Conservation (phyloP, 768 basidiomycete species). For the Phlebiopsis gigantea region DNA sequence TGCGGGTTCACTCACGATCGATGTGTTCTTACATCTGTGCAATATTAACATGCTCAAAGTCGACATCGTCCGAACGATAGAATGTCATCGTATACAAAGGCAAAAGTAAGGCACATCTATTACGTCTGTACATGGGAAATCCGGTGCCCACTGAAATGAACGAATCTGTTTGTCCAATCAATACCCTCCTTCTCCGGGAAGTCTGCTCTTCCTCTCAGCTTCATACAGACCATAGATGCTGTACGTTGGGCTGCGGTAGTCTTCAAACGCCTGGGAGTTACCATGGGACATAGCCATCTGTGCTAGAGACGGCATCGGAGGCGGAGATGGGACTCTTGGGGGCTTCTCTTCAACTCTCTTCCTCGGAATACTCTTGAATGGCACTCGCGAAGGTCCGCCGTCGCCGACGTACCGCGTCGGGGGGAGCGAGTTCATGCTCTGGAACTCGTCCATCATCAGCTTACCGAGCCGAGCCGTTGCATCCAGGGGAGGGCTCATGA, state of each 20-base stretch:
- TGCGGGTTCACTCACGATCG: background rate
- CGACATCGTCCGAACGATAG: too few species aligned
- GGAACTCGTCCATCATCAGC: constrained; percentile 59
- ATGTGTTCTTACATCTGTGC: background rate
- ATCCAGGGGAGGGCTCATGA: constrained; percentile 32
- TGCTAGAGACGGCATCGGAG: constrained; percentile 63
- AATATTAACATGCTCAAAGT: background rate
- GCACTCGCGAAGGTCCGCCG: constrained; percentile 8
- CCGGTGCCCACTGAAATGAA: background rate
- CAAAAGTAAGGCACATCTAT: too few species aligned
- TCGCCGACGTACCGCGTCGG: constrained; percentile 26
- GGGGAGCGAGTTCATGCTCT: constrained; percentile 24
- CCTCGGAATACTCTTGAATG: constrained; percentile 29
- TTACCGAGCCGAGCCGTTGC: constrained; percentile 46
- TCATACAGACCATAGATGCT: constrained; percentile 77
- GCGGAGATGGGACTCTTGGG: constrained; percentile 77
- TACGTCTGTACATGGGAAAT: too few species aligned
- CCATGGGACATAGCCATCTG: constrained; percentile 72
- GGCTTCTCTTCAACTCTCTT: constrained; percentile 51
- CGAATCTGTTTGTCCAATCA: background rate
- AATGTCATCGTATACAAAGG: background rate
- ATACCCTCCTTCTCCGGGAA: constrained; percentile 19
- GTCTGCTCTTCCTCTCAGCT: constrained; percentile 49
- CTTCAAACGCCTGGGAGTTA: constrained; percentile 55
- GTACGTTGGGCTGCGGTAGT: constrained; percentile 77